A percentile compares a stretch with the other conserved stretches of the same genome.
Conservation (phyloP, 2,329 filamentous ascomycete species). For the Calonectria naviculata region DNA sequence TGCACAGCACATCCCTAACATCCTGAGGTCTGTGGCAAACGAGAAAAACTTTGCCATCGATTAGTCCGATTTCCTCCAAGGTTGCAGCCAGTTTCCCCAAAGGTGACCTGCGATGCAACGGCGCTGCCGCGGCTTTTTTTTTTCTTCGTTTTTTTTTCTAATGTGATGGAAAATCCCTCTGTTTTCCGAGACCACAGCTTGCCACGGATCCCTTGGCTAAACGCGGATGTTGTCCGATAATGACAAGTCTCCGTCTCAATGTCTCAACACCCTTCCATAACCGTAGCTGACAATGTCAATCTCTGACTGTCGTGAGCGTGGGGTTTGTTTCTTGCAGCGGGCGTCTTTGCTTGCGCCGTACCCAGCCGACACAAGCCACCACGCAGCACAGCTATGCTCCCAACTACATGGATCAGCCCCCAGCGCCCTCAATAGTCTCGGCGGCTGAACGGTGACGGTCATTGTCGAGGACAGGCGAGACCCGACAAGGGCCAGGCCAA, state of each 20-base stretch:
- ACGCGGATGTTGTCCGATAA: conserved; percentile 25
- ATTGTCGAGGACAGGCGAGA: conserved; percentile 15
- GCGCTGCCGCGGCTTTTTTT: conserved; percentile 13
- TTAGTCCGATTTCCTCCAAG: conserved; percentile 4
- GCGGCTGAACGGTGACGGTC: conserved; percentile 21
- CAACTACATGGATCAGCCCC: conserved; percentile 3
- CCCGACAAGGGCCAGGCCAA: conserved; percentile 17
- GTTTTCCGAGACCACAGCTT: conserved; percentile 21
- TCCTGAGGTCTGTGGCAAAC: conserved; percentile 8
- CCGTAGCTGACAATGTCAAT: background rate
- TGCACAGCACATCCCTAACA: background rate
- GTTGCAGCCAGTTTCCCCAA: conserved; percentile 8
- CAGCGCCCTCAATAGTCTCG: conserved; percentile 26
- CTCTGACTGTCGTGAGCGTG: background rate
- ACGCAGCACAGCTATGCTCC: background rate
- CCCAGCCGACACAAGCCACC: conserved; percentile 32
- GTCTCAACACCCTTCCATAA: conserved; percentile 11
- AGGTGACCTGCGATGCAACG: conserved; percentile 34
- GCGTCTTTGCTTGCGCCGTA: conserved; percentile 24
- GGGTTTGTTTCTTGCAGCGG: conserved; percentile 3
- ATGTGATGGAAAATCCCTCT: background rate
- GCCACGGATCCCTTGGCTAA: conserved; percentile 28
- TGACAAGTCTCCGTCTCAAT: conserved; percentile 24
- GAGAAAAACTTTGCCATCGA: conserved; percentile 19
- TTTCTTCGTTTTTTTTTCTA: background rate